Base-by-base conservation (phyloP, 2,329 filamentous ascomycete species). In the Diplocarpon mali region DNA sequence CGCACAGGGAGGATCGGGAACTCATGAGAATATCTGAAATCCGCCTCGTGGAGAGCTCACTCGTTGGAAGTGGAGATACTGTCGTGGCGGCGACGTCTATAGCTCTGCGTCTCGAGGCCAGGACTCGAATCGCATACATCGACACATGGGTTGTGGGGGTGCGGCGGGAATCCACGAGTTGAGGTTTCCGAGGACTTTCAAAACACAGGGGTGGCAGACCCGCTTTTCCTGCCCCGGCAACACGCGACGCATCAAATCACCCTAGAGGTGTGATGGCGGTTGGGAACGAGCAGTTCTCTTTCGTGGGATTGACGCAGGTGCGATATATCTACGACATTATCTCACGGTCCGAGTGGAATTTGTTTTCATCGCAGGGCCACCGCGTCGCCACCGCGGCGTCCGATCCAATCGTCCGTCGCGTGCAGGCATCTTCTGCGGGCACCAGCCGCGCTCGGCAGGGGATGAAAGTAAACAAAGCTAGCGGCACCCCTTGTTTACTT, bases 401-500 rank as follows among this genome's bases (percentile, higher is more conserved):
- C 17, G 7, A 45, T 15, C 43, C 43, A 41, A 45, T 32, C 38
- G 40, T 15, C 41, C 12, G 13, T 9, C 27, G 27, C 35, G 27
- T 32, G n/a, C 30, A 20, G n/a, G 24, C 15, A 12, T 32, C 7
- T 32, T 30, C 38, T 36, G 38, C 13, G 31, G 31, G 29, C 14
- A 30, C 15, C 14, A 3, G 20, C 63, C 61, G 5, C 5, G 52
- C 63, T 54, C 54, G 66, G 69, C 13, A 55, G 69, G 64, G 60
- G n/a, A n/a, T n/a, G 20, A 3, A 61, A 61, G 66, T 70, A 72
- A 72, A 72, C 67, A 70, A 49, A 42, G 20, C 7, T 32, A 32
- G 36, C 20, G 32, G 36, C 46, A 15, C 47, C 42, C 40, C 42
- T 46, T 51, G 44, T 47, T 48, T 48, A 51, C 44, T 36, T 46